Percentiles rank a stretch among this genome's conserved stretches.
These are phyloP conservation scores for Achaetomium macrosporum DNA, from an alignment of 2,329 filamentous ascomycete genomes.

Conservation along the genomic window DNA sequence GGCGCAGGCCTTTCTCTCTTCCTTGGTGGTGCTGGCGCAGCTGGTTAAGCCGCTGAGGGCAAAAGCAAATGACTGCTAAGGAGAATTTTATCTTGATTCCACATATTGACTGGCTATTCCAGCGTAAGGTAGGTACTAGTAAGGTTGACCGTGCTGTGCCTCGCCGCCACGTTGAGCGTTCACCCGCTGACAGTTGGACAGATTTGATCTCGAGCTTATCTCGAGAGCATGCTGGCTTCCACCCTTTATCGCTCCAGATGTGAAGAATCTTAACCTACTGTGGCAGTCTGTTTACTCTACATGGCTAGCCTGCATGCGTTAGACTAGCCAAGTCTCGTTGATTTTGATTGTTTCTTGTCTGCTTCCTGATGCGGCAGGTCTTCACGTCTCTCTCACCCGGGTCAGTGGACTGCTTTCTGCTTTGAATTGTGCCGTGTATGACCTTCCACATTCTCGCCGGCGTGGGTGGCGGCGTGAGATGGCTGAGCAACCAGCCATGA, in stretches of 20 bases:
- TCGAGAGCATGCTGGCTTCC: too few species aligned
- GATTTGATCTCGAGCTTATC: not conserved
- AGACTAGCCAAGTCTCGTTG: not conserved
- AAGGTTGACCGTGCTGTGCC: conserved; percentile 5
- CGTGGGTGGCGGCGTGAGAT: conserved; percentile 13
- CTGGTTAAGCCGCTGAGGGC: too few species aligned
- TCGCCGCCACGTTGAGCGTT: not conserved
- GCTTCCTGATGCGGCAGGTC: conserved; percentile 3
- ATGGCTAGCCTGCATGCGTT: too few species aligned
- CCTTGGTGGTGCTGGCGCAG: too few species aligned
- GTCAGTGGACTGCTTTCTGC: not conserved
- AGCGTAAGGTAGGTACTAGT: not conserved
- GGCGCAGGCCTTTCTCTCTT: too few species aligned
- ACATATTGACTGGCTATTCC: not conserved
- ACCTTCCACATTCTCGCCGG: not conserved
- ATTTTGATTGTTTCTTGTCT: not conserved
- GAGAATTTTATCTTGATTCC: not conserved
- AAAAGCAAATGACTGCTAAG: not conserved
- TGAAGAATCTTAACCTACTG: too few species aligned
- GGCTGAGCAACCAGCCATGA: conserved; percentile 12
- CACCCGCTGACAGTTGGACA: not conserved
- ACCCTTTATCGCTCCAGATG: too few species aligned
- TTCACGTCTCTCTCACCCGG: not conserved
- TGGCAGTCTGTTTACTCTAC: too few species aligned
- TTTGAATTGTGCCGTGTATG: conserved; percentile 10